A percentile compares a stretch with the other conserved stretches of the same genome.
phyloP scores from a whole-genome alignment of 805 yeast species.

The Tetrapisispora pingtungensis region DNA sequence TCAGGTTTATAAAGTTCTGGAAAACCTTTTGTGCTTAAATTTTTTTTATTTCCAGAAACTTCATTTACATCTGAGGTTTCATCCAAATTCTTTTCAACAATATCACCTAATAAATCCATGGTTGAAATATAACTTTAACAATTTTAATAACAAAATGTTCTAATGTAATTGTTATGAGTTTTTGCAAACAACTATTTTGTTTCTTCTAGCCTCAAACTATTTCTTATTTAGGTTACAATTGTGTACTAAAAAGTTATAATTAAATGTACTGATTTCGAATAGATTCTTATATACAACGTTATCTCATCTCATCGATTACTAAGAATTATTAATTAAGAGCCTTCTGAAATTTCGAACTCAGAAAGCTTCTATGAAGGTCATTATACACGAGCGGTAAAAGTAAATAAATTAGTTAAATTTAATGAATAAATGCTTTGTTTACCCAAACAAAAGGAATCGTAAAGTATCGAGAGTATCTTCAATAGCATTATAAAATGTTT shows the following conservation, averaged over 20 bases:
- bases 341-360: background rate
- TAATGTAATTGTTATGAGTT: too few species aligned
- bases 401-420: too few species aligned
- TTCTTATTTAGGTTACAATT: too few species aligned
- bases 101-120: conserved; percentile 67
- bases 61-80: conserved; percentile 1
- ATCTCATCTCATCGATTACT: background rate
- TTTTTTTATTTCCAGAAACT: background rate
- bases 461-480: too few species aligned
- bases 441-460: too few species aligned
- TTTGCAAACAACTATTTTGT: background rate
- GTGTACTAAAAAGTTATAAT: too few species aligned
- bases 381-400: background rate
- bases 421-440: too few species aligned
- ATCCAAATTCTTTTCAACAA: conserved; percentile 47
- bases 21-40: conserved; percentile 18
- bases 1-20: conserved; percentile 28
- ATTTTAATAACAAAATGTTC: background rate
- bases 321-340: background rate
- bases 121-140: background rate
- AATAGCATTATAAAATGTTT: too few species aligned
- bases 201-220: too few species aligned
- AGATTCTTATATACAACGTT: too few species aligned
- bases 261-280: too few species aligned
- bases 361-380: background rate